Base-by-base conservation (phyloP, 108 stramenopile genomes). In the Fragilariopsis cylindrus region DNA sequence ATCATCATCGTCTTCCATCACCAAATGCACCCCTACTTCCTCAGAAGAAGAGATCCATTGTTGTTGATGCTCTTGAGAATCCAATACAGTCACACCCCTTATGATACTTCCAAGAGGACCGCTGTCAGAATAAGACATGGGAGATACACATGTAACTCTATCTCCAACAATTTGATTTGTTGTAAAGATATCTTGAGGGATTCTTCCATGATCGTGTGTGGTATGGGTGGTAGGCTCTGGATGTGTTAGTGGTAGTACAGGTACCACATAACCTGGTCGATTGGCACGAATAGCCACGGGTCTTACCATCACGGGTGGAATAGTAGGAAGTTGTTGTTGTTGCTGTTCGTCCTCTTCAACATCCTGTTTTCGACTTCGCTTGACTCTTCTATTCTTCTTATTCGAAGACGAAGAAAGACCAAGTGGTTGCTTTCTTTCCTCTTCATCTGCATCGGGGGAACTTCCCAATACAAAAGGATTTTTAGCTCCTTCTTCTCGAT, bases 211-310 rank as follows among this genome's bases (percentile, higher is more conserved):
- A 16, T 69, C 67, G 15, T 58, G 54, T n/a, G 13, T 13, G 13
- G 53, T 48, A 2, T 43, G 46, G 41, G 55, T 21, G 13, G n/a
- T 11, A 16, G 9, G 30, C 16, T 60, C 19, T 16, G 67, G 12
- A 12, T 48, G 9, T 7, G 49, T 15, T 52, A 44, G 49, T 16
- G 42, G 67, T 52, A 13, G 13, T 52, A 13, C 12, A 0, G 62
- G 62, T 9, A 63, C 6, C 43, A 41, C 40, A 40, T 43, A 45
- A n/a, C n/a, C 40, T 9, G 73, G 49, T 7, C 64, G 63, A 53
- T 54, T 42, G 21, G 75, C 55, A 12, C 76, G 76, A 47, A 76
- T 18, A 46, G 62, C 76, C 60, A 76, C 21, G 48, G 76, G 76
- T 11, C 60, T 69, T 1, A 76, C 48, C 40, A 48, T 60, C 9